A percentile compares a stretch with the other conserved stretches of the same genome.
Evolutionary conservation across 23 red algal species (phyloP).

Genomic region (Gracilaria domingensis): DNA sequence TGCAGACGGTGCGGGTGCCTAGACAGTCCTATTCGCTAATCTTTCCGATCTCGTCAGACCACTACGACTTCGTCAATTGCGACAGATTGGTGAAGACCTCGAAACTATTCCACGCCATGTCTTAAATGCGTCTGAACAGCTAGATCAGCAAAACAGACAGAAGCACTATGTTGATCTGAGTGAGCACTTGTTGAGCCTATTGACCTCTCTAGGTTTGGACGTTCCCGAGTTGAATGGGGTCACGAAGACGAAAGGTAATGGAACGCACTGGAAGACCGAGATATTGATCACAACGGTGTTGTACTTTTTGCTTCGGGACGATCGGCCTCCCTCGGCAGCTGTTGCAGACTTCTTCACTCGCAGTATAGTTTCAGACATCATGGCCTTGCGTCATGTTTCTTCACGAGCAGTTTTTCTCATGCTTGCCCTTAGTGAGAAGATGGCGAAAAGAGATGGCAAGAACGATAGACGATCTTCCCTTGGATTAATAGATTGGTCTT

Average conservation of each 20-base stretch:
- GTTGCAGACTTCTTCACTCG: conserved; percentile 73
- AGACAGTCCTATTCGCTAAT: conserved; percentile 71
- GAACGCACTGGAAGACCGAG: conserved; percentile 79
- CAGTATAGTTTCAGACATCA: conserved; percentile 77
- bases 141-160: conserved; percentile 12
- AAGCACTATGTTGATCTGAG: conserved; percentile 48
- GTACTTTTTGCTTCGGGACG: conserved; percentile 71
- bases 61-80: conserved; percentile 41
- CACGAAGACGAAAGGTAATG: conserved; percentile 4
- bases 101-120: neutral
- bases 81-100: conserved; percentile 49
- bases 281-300: conserved; percentile 70
- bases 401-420: conserved; percentile 66
- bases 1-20: conserved; percentile 62
- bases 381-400: conserved; percentile 73
- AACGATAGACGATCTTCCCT: neutral
- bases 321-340: conserved; percentile 42
- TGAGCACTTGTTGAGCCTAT: conserved; percentile 22
- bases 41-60: conserved; percentile 71
- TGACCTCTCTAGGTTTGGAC: neutral
- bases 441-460: neutral
- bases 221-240: too few species aligned
- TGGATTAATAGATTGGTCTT: neutral
- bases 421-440: conserved; percentile 62
- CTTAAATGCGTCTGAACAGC: neutral